These are phyloP conservation scores for Lotmaria passim DNA, from an alignment of 208 protist genomes.

Conservation along the genomic window DNA sequence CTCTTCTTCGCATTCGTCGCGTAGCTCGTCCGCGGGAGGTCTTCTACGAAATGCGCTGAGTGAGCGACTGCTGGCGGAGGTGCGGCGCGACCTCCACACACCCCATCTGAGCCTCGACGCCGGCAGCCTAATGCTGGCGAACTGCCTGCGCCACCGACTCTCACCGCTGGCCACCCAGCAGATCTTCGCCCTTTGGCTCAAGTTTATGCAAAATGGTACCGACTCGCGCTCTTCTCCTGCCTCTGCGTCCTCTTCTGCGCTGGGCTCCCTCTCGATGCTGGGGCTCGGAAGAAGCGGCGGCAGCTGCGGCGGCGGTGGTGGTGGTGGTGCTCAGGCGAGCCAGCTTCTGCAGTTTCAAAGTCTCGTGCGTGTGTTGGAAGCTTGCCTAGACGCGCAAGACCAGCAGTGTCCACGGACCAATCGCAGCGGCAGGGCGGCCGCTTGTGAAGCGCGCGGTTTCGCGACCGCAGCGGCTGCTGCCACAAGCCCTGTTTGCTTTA, in stretches of 20 bases:
- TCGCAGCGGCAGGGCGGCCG: too few relatives aligned
- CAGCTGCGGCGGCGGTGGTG: constrained; percentile 9
- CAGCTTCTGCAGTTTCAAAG: constrained; percentile 37
- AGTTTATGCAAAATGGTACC: constrained; percentile 13
- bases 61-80: constrained; percentile 29
- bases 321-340: not conserved
- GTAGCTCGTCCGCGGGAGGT: not conserved
- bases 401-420: not conserved
- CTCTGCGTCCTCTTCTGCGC: not conserved
- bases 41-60: constrained; percentile 26
- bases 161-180: constrained; percentile 30
- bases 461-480: too few relatives aligned
- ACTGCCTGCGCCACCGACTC: constrained; percentile 66
- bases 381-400: constrained; percentile 50
- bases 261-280: constrained; percentile 15
- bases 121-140: constrained; percentile 65
- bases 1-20: not conserved
- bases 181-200: constrained; percentile 31
- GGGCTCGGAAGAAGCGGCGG: constrained; percentile 3
- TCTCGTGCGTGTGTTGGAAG: constrained; percentile 70
- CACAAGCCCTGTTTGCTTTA: constrained; percentile 21
- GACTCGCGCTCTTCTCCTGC: not conserved
- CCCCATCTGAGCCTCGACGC: constrained; percentile 46
- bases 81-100: constrained; percentile 15
- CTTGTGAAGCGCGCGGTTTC: too few relatives aligned